Base-by-base conservation (phyloP, 495 filamentous ascomycete species). In the Talaromyces borbonicus region DNA sequence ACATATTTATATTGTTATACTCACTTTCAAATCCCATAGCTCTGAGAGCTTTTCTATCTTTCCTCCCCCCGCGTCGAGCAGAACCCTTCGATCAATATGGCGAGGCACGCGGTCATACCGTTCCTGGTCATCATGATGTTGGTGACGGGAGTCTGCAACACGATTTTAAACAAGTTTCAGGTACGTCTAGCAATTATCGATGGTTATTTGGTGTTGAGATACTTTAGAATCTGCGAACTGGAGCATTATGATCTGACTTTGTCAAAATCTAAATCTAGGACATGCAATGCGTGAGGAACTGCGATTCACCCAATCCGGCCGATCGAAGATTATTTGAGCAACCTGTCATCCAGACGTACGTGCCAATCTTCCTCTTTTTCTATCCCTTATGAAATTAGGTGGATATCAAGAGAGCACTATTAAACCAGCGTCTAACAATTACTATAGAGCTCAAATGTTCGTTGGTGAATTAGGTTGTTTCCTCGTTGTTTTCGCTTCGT, bases 141-240 rank as follows among this genome's bases (percentile, higher is more conserved):
- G 56, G 56, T 81, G 56, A 86, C 83, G 23, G 92, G 92, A 31
- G 90, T 96, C 39, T 95, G 88, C 73, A 98, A 98, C 58, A 98
- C 92, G 2, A 79, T 98, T 46, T 72, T 98, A 55, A 95, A 92
- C 52, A 98, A 98, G 53, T 95, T 90, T 53, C 92, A 98, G 66
- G 88, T 88, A 58, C 27, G 64, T 20, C 41, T 44, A 11, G 4
- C 2, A 45, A n/a, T 2, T 12, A 38, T 19, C 8, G 4, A 25
- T 44, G 23, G 8, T 9, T 20, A 20, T 11, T 25, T 11, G 15
- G 35, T 36, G 18, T 24, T 50, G 24, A 29, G 4, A 5, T n/a
- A n/a, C n/a, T n/a, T n/a, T n/a, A n/a, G n/a, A n/a, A n/a, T n/a
- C n/a, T n/a, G n/a, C n/a, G n/a, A n/a, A n/a, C n/a, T n/a, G n/a